These are phyloP conservation scores for Austroboletus eburneus DNA, from an alignment of 768 basidiomycete species.

Conservation along the genomic window DNA sequence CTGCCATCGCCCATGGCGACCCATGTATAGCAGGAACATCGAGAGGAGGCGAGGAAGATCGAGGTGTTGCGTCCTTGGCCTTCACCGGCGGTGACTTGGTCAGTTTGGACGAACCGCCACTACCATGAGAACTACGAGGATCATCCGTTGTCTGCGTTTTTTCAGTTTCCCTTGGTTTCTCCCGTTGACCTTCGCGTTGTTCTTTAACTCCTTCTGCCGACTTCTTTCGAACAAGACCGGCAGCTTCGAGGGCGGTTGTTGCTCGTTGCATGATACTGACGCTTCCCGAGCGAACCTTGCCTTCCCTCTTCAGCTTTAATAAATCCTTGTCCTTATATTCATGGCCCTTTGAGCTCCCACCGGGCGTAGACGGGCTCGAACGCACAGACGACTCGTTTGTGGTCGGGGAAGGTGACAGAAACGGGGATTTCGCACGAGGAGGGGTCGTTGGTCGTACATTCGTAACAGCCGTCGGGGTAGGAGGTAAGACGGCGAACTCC, in stretches of 20 bases:
- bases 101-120: conserved; percentile 52
- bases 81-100: conserved; percentile 68
- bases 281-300: conserved; percentile 77
- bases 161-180: conserved; percentile 43
- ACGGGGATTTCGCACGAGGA: conserved; percentile 46
- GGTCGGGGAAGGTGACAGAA: conserved; percentile 54
- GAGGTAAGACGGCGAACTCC: conserved; percentile 68
- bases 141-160: conserved; percentile 47
- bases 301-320: conserved; percentile 45
- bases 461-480: conserved; percentile 60
- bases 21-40: conserved; percentile 37
- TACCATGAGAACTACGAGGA: conserved; percentile 61
- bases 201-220: conserved; percentile 70
- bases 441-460: conserved; percentile 45
- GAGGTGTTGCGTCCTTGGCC: conserved; percentile 40
- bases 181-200: conserved; percentile 47
- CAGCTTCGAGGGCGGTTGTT: conserved; percentile 85
- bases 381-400: conserved; percentile 46
- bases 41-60: conserved; percentile 52
- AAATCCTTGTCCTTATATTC: conserved; percentile 47
- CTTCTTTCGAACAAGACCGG: conserved; percentile 80
- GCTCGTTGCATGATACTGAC: conserved; percentile 96
- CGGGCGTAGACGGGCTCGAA: conserved; percentile 70
- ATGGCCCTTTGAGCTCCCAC: conserved; percentile 49
- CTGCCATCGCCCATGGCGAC: conserved; percentile 74